Evolutionary conservation across 2,329 filamentous ascomycete genomes (phyloP).

Genomic region (Aspergillus sp.): DNA sequence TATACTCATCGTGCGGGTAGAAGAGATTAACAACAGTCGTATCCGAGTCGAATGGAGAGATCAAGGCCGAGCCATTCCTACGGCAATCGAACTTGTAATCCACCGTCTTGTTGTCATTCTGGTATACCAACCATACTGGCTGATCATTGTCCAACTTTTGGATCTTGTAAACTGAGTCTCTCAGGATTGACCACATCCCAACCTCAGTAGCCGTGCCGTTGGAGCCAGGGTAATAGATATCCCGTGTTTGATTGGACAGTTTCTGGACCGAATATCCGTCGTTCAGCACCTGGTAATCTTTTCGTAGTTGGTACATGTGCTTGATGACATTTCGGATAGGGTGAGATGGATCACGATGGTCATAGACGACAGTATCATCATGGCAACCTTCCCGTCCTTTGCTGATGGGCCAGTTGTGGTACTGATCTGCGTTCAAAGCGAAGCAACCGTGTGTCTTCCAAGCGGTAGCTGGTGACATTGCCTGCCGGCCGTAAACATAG

Average conservation of each 20-base stretch:
- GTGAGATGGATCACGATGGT: slow-evolving; percentile 63
- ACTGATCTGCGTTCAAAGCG: slow-evolving; percentile 55
- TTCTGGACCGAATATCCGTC: slow-evolving; percentile 58
- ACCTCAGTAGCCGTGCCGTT: slow-evolving; percentile 55
- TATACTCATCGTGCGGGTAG: slow-evolving; percentile 59
- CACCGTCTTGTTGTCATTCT: slow-evolving; percentile 48
- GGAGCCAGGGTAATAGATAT: slow-evolving; percentile 54
- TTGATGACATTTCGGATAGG: slow-evolving; percentile 62
- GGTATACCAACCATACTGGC: slow-evolving; percentile 47
- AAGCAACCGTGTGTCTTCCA: slow-evolving; percentile 69
- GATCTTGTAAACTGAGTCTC: slow-evolving; percentile 50
- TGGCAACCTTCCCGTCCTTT: slow-evolving; percentile 56
- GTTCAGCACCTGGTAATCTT: slow-evolving; percentile 58
- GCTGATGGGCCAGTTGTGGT: slow-evolving; percentile 59
- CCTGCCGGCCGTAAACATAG: slow-evolving; percentile 64
- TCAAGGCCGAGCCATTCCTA: slow-evolving; percentile 49
- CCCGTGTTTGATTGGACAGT: slow-evolving; percentile 57
- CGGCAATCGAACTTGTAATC: slow-evolving; percentile 60
- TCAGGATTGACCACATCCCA: slow-evolving; percentile 61
- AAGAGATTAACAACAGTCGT: slow-evolving; percentile 64
- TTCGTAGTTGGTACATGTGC: slow-evolving; percentile 61
- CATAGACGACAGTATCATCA: slow-evolving; percentile 57
- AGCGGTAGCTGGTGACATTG: slow-evolving; percentile 61
- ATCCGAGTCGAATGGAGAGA: slow-evolving; percentile 56
- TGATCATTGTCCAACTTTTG: slow-evolving; percentile 56